Conservation (phyloP, 306 rosid species). For the Acacia confusa region DNA sequence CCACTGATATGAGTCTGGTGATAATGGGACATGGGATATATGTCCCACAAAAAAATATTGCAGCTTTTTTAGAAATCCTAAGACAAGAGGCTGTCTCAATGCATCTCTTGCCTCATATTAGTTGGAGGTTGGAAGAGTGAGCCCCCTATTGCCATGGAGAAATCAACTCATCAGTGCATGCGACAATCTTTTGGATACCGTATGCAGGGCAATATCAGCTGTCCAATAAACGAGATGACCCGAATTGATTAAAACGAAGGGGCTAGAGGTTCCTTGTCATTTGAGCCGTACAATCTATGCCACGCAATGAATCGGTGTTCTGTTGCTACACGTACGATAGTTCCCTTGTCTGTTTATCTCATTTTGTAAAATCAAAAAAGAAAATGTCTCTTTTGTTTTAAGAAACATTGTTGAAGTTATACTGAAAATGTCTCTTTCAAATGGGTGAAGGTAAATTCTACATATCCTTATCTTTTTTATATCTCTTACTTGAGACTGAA, state of each 20-base stretch:
- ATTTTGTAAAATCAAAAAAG: background rate
- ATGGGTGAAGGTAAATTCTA: too few relatives aligned
- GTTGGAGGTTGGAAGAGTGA: slow-evolving; percentile 51
- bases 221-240: background rate
- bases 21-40: slow-evolving; percentile 43
- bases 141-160: slow-evolving; percentile 40
- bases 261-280: background rate
- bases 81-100: slow-evolving; percentile 51
- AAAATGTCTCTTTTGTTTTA: background rate
- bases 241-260: background rate
- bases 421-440: too few relatives aligned
- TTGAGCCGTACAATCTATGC: background rate
- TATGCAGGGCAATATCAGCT: background rate
- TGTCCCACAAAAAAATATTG: slow-evolving; percentile 30
- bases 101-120: slow-evolving; percentile 47
- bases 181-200: background rate
- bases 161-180: background rate
- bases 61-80: slow-evolving; percentile 38
- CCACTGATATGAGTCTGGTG: slow-evolving; percentile 27
- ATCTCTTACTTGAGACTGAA: too few relatives aligned
- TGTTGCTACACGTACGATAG: slow-evolving; percentile 54
- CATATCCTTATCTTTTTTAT: too few relatives aligned
- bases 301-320: background rate
- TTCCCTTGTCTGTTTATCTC: background rate
- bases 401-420: too few relatives aligned